Evolutionary conservation across 192 early-diverging fungal genomes (phyloP).

Genomic region (Linnemannia hyalina): DNA sequence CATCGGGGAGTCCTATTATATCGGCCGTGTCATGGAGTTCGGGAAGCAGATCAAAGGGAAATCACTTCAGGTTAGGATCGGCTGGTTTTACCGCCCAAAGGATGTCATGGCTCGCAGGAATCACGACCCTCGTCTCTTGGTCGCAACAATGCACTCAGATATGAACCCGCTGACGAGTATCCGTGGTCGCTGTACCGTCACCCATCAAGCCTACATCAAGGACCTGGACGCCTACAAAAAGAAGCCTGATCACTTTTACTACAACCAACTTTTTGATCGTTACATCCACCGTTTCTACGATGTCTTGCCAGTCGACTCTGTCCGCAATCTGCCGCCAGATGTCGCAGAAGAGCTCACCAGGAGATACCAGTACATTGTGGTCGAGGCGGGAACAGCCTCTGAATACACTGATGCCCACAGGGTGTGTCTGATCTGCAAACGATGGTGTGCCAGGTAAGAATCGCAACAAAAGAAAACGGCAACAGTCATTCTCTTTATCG

Average conservation of each 20-base stretch:
- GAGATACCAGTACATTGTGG: constrained; percentile 88
- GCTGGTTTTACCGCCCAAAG: constrained; percentile 82
- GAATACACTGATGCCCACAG: constrained; percentile 80
- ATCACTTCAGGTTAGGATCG: constrained; percentile 71
- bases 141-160: constrained; percentile 92
- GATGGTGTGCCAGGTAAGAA: constrained; percentile 76
- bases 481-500: not conserved
- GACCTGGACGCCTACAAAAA: constrained; percentile 73
- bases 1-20: constrained; percentile 80
- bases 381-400: constrained; percentile 84
- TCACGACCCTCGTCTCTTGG: constrained; percentile 79
- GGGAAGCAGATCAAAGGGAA: constrained; percentile 65
- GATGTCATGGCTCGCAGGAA: constrained; percentile 77
- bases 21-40: constrained; percentile 88
- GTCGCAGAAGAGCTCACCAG: constrained; percentile 73
- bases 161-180: constrained; percentile 86
- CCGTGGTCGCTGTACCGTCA: constrained; percentile 82
- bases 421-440: constrained; percentile 76
- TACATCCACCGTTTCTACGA: constrained; percentile 92
- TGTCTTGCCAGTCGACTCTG: constrained; percentile 81
- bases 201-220: constrained; percentile 74
- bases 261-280: constrained; percentile 89
- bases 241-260: constrained; percentile 85
- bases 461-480: constrained; percentile 8
- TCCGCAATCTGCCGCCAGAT: constrained; percentile 84